These are phyloP conservation scores for Diatrype stigma DNA, from an alignment of 2,329 filamentous ascomycete species.

Conservation along the genomic window DNA sequence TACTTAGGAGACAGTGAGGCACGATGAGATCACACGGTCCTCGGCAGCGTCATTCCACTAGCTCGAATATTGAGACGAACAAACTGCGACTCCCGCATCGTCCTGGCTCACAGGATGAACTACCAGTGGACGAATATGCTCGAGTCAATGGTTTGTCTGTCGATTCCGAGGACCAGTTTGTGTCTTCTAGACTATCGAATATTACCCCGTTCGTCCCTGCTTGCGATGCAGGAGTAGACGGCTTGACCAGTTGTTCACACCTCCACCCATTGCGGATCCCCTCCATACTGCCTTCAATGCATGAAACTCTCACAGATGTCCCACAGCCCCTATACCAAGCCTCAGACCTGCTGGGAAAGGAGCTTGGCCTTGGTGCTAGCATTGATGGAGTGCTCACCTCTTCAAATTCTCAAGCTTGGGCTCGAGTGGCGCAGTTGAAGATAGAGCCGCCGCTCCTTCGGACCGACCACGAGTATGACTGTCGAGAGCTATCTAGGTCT, in stretches of 20 bases:
- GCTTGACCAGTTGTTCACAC: slow-evolving; percentile 2
- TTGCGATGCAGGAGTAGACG: background rate
- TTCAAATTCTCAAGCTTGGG: slow-evolving; percentile 2
- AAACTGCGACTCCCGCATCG: background rate
- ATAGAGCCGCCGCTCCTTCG: slow-evolving; percentile 21
- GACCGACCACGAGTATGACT: slow-evolving; percentile 25
- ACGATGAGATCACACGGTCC: too few relatives aligned
- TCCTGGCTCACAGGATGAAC: background rate
- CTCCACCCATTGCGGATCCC: slow-evolving; percentile 18
- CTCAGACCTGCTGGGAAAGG: slow-evolving; percentile 9
- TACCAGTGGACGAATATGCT: slow-evolving; percentile 21
- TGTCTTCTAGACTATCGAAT: slow-evolving; percentile 2
- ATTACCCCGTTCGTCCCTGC: background rate
- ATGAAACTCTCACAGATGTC: slow-evolving; percentile 14
- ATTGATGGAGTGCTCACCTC: background rate
- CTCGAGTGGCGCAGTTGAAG: slow-evolving; percentile 12
- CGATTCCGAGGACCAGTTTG: slow-evolving; percentile 12
- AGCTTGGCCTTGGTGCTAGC: slow-evolving; percentile 6
- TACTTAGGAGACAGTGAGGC: background rate
- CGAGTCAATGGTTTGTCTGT: slow-evolving; percentile 19
- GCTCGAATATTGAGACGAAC: background rate
- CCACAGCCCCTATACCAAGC: slow-evolving; percentile 8
- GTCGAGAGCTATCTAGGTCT: slow-evolving; percentile 12
- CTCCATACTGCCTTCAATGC: slow-evolving; percentile 1
- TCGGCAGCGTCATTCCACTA: too few relatives aligned